Evolutionary conservation across 371 early-diverging fungal species (phyloP).

Genomic region (Mucor saturninus): DNA sequence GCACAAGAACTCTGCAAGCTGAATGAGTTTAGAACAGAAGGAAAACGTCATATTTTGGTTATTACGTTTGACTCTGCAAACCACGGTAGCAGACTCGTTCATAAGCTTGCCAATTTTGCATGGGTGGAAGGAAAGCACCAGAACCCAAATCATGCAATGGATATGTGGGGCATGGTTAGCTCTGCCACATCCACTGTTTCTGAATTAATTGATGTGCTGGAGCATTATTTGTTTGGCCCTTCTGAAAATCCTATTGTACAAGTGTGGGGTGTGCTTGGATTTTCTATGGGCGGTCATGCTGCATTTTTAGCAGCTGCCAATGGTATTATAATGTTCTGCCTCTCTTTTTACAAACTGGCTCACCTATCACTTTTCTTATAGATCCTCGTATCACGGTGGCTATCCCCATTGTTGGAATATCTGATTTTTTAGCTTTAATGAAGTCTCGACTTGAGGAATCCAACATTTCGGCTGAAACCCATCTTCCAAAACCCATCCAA

Average conservation of each 20-base stretch:
- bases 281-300: slow-evolving; percentile 65
- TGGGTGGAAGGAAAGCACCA: slow-evolving; percentile 41
- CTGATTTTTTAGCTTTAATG: slow-evolving; percentile 41
- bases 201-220: slow-evolving; percentile 57
- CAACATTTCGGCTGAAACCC: slow-evolving; percentile 10
- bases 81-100: slow-evolving; percentile 55
- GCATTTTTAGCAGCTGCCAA: slow-evolving; percentile 52
- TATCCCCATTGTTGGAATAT: slow-evolving; percentile 48
- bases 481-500: slow-evolving; percentile 34
- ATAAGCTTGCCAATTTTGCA: slow-evolving; percentile 37
- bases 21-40: slow-evolving; percentile 17
- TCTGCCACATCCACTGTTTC: slow-evolving; percentile 49
- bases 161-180: slow-evolving; percentile 58
- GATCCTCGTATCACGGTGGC: slow-evolving; percentile 48
- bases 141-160: slow-evolving; percentile 55
- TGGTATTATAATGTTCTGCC: slow-evolving; percentile 29
- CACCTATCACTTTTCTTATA: slow-evolving; percentile 2
- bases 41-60: slow-evolving; percentile 35
- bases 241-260: slow-evolving; percentile 28
- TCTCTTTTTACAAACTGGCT: not conserved
- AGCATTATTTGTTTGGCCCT: slow-evolving; percentile 48
- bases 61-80: slow-evolving; percentile 62
- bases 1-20: slow-evolving; percentile 31
- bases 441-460: slow-evolving; percentile 24
- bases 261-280: slow-evolving; percentile 57